A percentile compares a stretch with the other conserved stretches of the same genome.
Evolutionary conservation across 2,329 filamentous ascomycete genomes (phyloP).

Genomic region (Cytospora piceae): DNA sequence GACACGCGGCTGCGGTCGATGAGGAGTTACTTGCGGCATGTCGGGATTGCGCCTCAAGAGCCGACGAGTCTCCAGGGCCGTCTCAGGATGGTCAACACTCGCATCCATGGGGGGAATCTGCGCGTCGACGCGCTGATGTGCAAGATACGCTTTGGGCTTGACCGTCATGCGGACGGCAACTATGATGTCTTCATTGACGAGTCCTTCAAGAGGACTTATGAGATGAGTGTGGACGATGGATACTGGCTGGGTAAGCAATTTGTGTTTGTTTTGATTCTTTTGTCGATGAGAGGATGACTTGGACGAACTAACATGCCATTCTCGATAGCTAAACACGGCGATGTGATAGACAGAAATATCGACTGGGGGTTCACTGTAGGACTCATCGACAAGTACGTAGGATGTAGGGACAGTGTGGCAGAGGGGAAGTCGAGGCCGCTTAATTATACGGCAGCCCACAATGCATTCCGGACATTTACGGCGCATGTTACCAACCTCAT

Average conservation of each 20-base stretch:
- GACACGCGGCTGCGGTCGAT: not conserved
- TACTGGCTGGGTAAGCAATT: constrained; percentile 11
- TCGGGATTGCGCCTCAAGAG: fast-evolving
- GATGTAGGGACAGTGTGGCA: not conserved
- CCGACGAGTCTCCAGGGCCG: not conserved
- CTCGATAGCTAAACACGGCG: constrained; percentile 1
- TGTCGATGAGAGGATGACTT: not conserved
- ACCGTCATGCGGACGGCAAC: not conserved
- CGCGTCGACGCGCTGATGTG: constrained; percentile 3
- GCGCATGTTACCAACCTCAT: not conserved
- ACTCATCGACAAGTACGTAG: constrained; percentile 8
- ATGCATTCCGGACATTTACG: not conserved
- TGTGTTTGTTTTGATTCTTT: not conserved
- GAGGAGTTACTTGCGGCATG: not conserved
- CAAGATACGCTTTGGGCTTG: not conserved
- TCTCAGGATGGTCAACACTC: not conserved
- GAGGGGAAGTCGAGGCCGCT: not conserved
- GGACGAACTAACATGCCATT: not conserved
- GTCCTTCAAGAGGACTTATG: not conserved
- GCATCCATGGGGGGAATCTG: not conserved
- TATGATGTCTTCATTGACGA: not conserved
- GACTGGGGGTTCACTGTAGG: constrained; percentile 9
- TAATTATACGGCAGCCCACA: not conserved
- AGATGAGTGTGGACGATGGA: not conserved
- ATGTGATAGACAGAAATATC: not conserved